phyloP scores from a whole-genome alignment of 441 rosid species.

The Pelargonium myrrhifolium region DNA sequence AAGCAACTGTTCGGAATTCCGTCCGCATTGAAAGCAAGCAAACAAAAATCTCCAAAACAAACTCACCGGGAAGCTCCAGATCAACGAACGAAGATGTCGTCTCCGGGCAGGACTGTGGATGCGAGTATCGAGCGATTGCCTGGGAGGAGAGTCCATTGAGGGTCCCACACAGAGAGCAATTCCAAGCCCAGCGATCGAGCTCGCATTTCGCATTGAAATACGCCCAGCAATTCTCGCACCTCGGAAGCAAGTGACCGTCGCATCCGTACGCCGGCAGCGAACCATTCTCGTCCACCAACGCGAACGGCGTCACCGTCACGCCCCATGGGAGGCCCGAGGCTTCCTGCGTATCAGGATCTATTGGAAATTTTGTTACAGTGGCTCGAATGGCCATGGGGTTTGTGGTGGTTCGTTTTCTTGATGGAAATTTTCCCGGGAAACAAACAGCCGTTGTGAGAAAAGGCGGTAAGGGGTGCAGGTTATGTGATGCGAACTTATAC shows the following conservation, averaged over 20 bases:
- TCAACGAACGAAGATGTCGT: slow-evolving; percentile 88
- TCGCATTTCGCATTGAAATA: slow-evolving; percentile 92
- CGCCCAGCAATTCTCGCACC: slow-evolving; percentile 89
- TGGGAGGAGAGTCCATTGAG: slow-evolving; percentile 75
- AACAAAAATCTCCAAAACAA: background rate
- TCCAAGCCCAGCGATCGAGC: slow-evolving; percentile 98
- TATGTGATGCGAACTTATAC: background rate
- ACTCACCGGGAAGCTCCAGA: slow-evolving; percentile 73
- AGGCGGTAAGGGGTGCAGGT: background rate
- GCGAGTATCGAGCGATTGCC: slow-evolving; percentile 73
- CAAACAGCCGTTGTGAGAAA: background rate
- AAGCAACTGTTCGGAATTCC: background rate
- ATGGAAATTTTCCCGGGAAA: background rate
- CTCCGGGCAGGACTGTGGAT: slow-evolving; percentile 71
- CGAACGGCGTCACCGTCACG: slow-evolving; percentile 80
- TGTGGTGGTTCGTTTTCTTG: background rate
- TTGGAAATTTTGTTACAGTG: slow-evolving; percentile 72
- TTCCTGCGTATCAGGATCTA: slow-evolving; percentile 72
- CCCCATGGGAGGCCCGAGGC: slow-evolving; percentile 93
- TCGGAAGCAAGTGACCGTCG: slow-evolving; percentile 69
- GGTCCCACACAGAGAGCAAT: slow-evolving; percentile 79
- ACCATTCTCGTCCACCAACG: slow-evolving; percentile 78
- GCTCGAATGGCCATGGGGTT: slow-evolving; percentile 75
- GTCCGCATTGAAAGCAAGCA: background rate
- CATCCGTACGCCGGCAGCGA: slow-evolving; percentile 66